Base-by-base conservation (phyloP, 2,329 filamentous ascomycete species). In the Cryphonectria japonica region DNA sequence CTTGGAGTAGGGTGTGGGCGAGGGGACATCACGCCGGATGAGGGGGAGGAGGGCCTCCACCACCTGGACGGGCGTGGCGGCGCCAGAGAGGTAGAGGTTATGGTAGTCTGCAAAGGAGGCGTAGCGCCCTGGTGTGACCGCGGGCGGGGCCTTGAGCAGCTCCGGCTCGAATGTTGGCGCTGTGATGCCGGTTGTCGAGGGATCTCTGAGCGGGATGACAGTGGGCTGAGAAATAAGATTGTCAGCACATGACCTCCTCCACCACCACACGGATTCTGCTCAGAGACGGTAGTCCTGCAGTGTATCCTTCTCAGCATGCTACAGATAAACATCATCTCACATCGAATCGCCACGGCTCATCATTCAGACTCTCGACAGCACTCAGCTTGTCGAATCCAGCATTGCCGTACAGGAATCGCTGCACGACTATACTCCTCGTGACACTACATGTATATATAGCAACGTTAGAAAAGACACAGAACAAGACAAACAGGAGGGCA, bases 71-170 rank as follows among this genome's bases (percentile, higher is more conserved):
- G 94, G 94, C 0, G 93, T 96, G 70, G 91, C 78, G 72, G 86
- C 83, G 66, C 93, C 92, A 6, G 88, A 88, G 73, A 85, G 86
- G 82, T 95, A 97, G 57, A 92, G 87, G 67, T 88, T 86, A 78
- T 94, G 91, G 78, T 94, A 97, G 81, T 97, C 93, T 16, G 87
- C 86, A 34, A 90, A 87, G 3, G 92, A 92, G 78, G 90, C 88
- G 81, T 92, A 93, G 61, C 87, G 85, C 22, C 83, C 84, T 6
- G 79, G 75, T 16, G 83, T 77, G 61, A 82, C 78, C 22, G 80
- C 77, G 9, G 85, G 81, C 65, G 82, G 81, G 14, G 80, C 80
- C 62, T 79, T 77, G 64, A 80, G 78, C 3, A 86, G 80, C 50
- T 83, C 80, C 0, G 81, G 74, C 3, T 81, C 82, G 50, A 87